These are phyloP conservation scores for Lippia alba DNA, from an alignment of 305 asterid species.

Conservation along the genomic window DNA sequence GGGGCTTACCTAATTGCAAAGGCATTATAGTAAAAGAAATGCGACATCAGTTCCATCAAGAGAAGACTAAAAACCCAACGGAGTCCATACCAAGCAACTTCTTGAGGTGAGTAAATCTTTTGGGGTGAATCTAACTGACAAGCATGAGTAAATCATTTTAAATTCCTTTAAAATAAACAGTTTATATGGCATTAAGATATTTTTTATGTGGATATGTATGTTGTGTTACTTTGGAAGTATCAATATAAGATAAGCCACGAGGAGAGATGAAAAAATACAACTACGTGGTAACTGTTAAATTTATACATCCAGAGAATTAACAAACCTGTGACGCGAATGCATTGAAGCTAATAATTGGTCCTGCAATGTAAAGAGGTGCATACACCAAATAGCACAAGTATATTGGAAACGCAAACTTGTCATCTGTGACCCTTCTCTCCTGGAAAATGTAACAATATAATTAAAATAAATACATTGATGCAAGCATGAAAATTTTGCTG, in stretches of 20 bases:
- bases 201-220: slow-evolving; percentile 8
- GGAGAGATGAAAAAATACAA: slow-evolving; percentile 9
- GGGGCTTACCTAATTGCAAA: slow-evolving; percentile 82
- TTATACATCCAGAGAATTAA: slow-evolving; percentile 13
- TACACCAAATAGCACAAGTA: slow-evolving; percentile 89
- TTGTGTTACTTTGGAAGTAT: slow-evolving; percentile 7
- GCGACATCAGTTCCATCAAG: slow-evolving; percentile 90
- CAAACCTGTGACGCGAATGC: slow-evolving; percentile 98
- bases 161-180: slow-evolving; percentile 12
- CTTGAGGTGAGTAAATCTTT: slow-evolving; percentile 59
- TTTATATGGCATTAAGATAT: slow-evolving; percentile 16
- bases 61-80: slow-evolving; percentile 80
- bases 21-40: slow-evolving; percentile 87
- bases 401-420: slow-evolving; percentile 69
- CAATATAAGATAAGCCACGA: slow-evolving; percentile 13
- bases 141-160: slow-evolving; percentile 31
- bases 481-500: slow-evolving; percentile 12
- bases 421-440: slow-evolving; percentile 75
- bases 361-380: slow-evolving; percentile 97
- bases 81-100: slow-evolving; percentile 78
- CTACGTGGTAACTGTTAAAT: slow-evolving; percentile 17
- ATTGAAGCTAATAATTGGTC: slow-evolving; percentile 95
- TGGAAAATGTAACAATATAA: slow-evolving; percentile 43
- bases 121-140: slow-evolving; percentile 87
- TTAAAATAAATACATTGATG: slow-evolving; percentile 21